phyloP scores from a whole-genome alignment of 768 basidiomycete species.

The Tulasnella sp. region DNA sequence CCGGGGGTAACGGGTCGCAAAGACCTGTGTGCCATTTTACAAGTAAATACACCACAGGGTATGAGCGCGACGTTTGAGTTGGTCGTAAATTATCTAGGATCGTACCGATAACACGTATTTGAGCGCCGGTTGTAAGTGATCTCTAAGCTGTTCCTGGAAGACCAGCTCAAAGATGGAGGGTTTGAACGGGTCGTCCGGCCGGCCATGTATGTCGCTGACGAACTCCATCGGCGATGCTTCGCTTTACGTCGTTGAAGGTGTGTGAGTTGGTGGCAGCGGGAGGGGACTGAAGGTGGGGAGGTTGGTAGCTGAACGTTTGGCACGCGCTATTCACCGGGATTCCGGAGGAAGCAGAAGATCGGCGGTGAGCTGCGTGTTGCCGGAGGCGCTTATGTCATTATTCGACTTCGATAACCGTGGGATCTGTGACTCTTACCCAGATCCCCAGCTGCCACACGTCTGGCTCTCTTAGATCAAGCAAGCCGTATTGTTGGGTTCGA shows the following conservation, averaged over 20 bases:
- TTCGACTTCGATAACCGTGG: not conserved
- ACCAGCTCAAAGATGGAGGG: conserved; percentile 72
- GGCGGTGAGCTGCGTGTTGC: not conserved
- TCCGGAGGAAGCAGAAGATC: not conserved
- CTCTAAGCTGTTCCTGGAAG: conserved; percentile 85
- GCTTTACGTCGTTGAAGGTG: not conserved
- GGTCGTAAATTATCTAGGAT: not conserved
- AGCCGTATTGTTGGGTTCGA: too few species aligned
- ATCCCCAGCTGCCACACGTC: too few species aligned
- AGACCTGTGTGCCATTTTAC: conserved; percentile 43
- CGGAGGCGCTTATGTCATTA: not conserved
- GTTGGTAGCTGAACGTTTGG: not conserved
- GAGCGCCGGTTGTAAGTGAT: conserved; percentile 85
- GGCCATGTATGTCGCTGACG: conserved; percentile 15
- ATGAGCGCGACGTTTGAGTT: not conserved
- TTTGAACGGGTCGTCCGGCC: conserved; percentile 13
- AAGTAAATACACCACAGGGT: not conserved
- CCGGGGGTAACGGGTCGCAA: conserved; percentile 88
- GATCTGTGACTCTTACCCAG: not conserved
- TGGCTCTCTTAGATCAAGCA: too few species aligned
- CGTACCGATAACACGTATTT: conserved; percentile 88
- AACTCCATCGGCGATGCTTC: conserved; percentile 17
- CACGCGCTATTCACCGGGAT: not conserved
- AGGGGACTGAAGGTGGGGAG: not conserved
- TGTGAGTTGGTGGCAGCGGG: not conserved